Conservation (phyloP, 106 monocot species). For the Dioscorea alata region DNA sequence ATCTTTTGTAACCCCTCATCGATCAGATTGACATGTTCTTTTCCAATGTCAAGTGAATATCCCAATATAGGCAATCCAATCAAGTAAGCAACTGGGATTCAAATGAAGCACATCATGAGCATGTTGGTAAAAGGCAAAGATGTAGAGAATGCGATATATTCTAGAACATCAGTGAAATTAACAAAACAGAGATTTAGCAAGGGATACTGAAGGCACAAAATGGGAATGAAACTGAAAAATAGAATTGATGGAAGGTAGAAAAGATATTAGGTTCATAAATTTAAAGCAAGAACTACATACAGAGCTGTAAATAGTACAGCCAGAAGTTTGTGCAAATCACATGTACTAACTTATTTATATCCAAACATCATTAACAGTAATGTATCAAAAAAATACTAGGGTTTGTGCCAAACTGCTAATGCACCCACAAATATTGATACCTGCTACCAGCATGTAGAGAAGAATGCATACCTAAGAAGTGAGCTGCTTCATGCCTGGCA, state of each 20-base stretch:
- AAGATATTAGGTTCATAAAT: too few species aligned
- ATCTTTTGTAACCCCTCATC: constrained; percentile 75
- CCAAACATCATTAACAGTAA: too few species aligned
- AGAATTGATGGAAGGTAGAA: too few species aligned
- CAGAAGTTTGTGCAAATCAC: too few species aligned
- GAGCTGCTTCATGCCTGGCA: constrained; percentile 93
- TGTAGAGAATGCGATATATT: not conserved
- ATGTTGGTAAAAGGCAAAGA: not conserved
- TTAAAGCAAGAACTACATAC: too few species aligned
- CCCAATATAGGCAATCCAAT: constrained; percentile 87
- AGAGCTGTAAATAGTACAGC: too few species aligned
- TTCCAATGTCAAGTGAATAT: constrained; percentile 93
- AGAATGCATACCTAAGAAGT: constrained; percentile 67
- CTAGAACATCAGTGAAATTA: not conserved
- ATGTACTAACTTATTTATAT: too few species aligned
- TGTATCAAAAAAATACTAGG: too few species aligned
- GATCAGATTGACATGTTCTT: constrained; percentile 92
- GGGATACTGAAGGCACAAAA: too few species aligned
- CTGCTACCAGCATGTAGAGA: not conserved
- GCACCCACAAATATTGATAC: too few species aligned
- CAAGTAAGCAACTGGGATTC: constrained; percentile 77
- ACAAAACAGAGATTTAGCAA: not conserved
- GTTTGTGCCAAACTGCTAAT: too few species aligned
- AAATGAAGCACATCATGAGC: constrained; percentile 8
- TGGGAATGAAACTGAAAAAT: too few species aligned